Evolutionary conservation across 2,329 filamentous ascomycete genomes (phyloP), one percentile per base, ranked within the genome.

Genomic region (Fragosphaeria purpurea): DNA sequence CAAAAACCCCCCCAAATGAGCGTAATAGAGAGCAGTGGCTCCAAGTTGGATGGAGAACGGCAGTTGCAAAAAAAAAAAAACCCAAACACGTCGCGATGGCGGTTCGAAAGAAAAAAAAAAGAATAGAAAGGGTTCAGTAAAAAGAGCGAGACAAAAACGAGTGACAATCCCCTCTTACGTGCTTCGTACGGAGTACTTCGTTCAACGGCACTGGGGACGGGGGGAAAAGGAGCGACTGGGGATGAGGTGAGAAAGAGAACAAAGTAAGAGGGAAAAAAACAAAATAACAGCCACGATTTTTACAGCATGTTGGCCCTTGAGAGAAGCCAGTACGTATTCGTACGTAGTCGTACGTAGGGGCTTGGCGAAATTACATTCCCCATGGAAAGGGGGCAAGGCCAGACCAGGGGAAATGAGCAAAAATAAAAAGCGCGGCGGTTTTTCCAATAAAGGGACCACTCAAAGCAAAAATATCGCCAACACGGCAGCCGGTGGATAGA

Each of bases 21-120:
- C 67, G 75, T 79, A 70, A 61, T 70, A 71, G 74, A 77, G 74
- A 76, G 73, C 57, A 48, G 47, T 55, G 54, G 67, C 72, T 70
- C 74, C 75, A 74, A 70, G 72, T 77, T 76, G 72, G 71, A 69
- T 66, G 63, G 66, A 68, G 62, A 61, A 65, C 48, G 45, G 39
- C 43, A 52, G 51, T 54, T 54, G 50, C 50, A 37, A 37, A 37
- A 7, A 37, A 11, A 7, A 37, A 37, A 37, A 7, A 37, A 37
- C 2, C 35, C 35, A 3, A 37, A 37, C 35, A 11, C 35, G 35
- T 37, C 35, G 35, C 11, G 35, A 37, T 7, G 11, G 35, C 35
- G 11, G 35, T 22, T 22, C 22, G 22, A 22, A 37, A 37, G 35
- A 37, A 4, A 37, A 48, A 34, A 47, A 40, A 22, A 47, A 43